Percentiles rank a stretch among this genome's conserved stretches.
Conservation (phyloP, 257 asterid genomes). For the Phtheirospermum japonicum region DNA sequence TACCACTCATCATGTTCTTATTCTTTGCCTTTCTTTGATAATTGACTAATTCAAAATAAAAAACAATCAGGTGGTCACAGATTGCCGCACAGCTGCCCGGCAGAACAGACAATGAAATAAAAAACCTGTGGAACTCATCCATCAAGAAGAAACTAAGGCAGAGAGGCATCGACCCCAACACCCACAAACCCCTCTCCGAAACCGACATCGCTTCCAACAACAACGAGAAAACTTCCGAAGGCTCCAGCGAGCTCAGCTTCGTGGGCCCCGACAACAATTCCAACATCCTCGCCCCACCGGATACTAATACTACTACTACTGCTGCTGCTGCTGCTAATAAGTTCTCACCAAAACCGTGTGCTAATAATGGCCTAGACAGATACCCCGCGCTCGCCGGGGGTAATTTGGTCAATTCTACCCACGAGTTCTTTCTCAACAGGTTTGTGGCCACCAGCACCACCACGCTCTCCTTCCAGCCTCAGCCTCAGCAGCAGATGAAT, state of each 20-base stretch:
- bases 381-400: too few species aligned
- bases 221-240: constrained; percentile 48
- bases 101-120: constrained; percentile 88
- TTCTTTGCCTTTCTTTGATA: too few species aligned
- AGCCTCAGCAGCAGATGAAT: too few species aligned
- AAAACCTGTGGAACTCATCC: constrained; percentile 90
- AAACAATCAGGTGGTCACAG: constrained; percentile 73
- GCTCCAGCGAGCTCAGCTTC: constrained; percentile 52
- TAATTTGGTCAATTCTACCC: constrained; percentile 29
- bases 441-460: too few species aligned
- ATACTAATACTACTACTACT: too few species aligned
- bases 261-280: constrained; percentile 34
- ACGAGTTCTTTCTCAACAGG: constrained; percentile 67
- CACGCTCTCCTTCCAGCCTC: constrained; percentile 53
- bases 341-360: not conserved
- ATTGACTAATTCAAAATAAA: too few species aligned
- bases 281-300: too few species aligned
- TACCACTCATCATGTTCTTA: not conserved
- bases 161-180: constrained; percentile 80
- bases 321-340: not conserved
- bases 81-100: constrained; percentile 88
- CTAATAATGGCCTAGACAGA: too few species aligned
- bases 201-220: constrained; percentile 33
- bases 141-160: constrained; percentile 88
- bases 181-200: constrained; percentile 72